Evolutionary conservation across 179 eudicot species (phyloP), one percentile per base, ranked within the genome.

Genomic region (Sideroxylon spinosum): DNA sequence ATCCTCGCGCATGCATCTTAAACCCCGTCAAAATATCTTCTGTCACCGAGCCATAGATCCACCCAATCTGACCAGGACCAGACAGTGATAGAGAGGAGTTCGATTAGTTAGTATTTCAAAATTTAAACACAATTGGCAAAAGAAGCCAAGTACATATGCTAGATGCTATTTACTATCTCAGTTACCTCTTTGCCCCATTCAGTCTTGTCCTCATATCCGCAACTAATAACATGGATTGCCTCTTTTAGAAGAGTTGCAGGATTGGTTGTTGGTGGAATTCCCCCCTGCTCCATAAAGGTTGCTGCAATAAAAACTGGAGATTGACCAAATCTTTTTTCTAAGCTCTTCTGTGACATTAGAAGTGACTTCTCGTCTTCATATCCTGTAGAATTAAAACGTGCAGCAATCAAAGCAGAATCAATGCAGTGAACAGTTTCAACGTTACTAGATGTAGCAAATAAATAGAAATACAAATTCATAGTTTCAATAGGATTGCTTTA

Each of bases 101-200:
- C 1, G 11, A 55, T 63, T 9, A 55, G 49, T n/a, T 63, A 20
- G 22, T 48, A 13, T 9, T 59, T 46, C 66, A 60, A 78, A 60
- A 78, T 69, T 28, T 75, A 26, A 69, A 37, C 29, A 12, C 22
- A 70, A 25, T 57, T 12, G 2, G 23, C 6, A 16, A 7, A 65
- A 13, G 49, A 74, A n/a, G 25, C 22, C 62, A 53, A 19, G 9
- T 50, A 70, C 9, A 52, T 14, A n/a, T 13, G 32, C 19, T 17
- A 4, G 44, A 44, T 17, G 25, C 17, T 10, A 37, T 73, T n/a
- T 17, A 37, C 20, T 60, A 29, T 9, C 25, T 73, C 48, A 59
- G 17, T 13, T 82, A 91, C 97, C 96, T 91, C 94, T 91, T 93
- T 94, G 68, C 98, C 97, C 97, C 97, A 91, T 69, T 93, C 97